phyloP scores from a whole-genome alignment of 176 grass and related monocot genomes.

The Musa troglodytarum region DNA sequence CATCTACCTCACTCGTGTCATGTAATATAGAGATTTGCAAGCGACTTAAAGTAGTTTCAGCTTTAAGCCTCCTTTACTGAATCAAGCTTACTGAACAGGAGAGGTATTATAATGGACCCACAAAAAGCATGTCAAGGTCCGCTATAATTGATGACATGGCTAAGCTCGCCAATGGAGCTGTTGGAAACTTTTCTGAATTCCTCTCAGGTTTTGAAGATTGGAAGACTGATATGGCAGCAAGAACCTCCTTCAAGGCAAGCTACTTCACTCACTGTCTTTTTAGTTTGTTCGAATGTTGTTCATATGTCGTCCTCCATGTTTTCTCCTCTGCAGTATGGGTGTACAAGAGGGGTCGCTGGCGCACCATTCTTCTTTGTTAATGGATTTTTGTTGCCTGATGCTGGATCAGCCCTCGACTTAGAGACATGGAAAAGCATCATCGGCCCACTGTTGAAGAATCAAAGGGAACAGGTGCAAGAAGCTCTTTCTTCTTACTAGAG shows the following conservation, averaged over 20 bases:
- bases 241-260: conserved; percentile 73
- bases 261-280: not conserved
- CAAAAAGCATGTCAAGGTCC: conserved; percentile 35
- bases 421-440: conserved; percentile 50
- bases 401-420: conserved; percentile 60
- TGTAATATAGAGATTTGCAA: not conserved
- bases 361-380: conserved; percentile 92
- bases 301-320: not conserved
- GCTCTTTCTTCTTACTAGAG: not conserved
- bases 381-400: conserved; percentile 63
- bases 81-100: conserved; percentile 35
- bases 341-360: conserved; percentile 59
- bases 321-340: conserved; percentile 52
- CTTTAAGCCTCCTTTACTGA: not conserved
- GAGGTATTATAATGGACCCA: conserved; percentile 55
- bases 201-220: conserved; percentile 57
- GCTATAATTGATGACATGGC: conserved; percentile 43
- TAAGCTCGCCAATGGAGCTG: conserved; percentile 30
- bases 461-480: not conserved
- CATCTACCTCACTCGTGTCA: not conserved
- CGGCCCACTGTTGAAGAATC: conserved; percentile 39
- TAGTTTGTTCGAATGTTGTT: not conserved
- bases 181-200: conserved; percentile 56
- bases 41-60: not conserved
- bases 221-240: conserved; percentile 48